These are phyloP conservation scores for Iris macrosiphon DNA, from an alignment of 106 monocot genomes.

Conservation along the genomic window DNA sequence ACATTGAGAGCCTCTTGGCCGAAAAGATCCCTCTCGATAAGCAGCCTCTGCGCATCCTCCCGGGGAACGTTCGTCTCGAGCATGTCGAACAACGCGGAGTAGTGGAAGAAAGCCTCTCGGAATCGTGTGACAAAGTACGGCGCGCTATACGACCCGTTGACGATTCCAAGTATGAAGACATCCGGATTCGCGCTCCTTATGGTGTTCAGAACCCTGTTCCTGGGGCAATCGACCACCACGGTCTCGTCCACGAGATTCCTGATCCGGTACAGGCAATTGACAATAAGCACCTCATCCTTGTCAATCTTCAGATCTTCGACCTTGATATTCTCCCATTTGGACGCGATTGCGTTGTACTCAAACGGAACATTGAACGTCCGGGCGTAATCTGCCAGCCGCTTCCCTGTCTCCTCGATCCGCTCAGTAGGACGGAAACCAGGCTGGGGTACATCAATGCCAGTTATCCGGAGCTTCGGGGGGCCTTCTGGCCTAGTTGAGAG, in stretches of 20 bases:
- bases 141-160: conserved; percentile 69
- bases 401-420: conserved; percentile 64
- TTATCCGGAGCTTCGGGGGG: conserved; percentile 73
- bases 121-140: conserved; percentile 92
- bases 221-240: conserved; percentile 61
- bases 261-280: conserved; percentile 62
- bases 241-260: conserved; percentile 79
- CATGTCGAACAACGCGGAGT: conserved; percentile 81
- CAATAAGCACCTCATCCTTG: conserved; percentile 66
- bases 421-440: conserved; percentile 80
- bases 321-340: conserved; percentile 64
- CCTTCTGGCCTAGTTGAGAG: conserved; percentile 32
- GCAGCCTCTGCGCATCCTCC: conserved; percentile 54
- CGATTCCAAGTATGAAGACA: conserved; percentile 66
- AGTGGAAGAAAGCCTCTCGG: conserved; percentile 72
- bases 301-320: conserved; percentile 66
- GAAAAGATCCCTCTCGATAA: conserved; percentile 69
- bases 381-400: conserved; percentile 62
- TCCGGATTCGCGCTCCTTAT: conserved; percentile 71
- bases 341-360: conserved; percentile 58
- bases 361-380: conserved; percentile 52
- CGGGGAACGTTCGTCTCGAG: conserved; percentile 60
- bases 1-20: conserved; percentile 63
- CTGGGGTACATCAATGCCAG: conserved; percentile 77
- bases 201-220: conserved; percentile 61